Base-by-base conservation (phyloP, 2,329 filamentous ascomycete species). In the Ascochyta clinopodiicola region DNA sequence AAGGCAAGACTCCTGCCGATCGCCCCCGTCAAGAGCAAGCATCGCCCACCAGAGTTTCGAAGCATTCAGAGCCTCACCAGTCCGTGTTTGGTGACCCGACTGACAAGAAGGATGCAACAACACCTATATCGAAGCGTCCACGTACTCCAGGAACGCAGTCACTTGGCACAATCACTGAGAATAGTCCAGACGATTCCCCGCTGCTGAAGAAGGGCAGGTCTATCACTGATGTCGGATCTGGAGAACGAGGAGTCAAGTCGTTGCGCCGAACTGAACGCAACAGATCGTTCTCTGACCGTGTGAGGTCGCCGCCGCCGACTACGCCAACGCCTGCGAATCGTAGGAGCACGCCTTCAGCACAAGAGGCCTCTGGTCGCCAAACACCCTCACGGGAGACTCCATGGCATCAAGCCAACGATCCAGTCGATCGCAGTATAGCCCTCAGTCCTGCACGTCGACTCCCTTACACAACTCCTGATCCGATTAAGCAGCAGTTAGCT, bases 111-210 rank as follows among this genome's bases (percentile, higher is more conserved):
- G 22, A 54, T 9, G 61, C 62, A 36, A 61, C 59, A 42, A 72
- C 72, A 7, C 68, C 74, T 17, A 56, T 61, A 36, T 32, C 61
- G 7, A 70, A 67, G 48, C 65, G 69, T 32, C 40, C 60, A 37
- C 64, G 63, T 50, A 70, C 72, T 21, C 67, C 70, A 15, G 73
- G 68, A 45, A 67, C 58, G 31, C 55, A 59, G 25, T 70, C 72
- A 22, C 79, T 86, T 8, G 78, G 81, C 19, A 77, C 82, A 1
- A 86, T 86, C 60, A 77, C 77, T 29, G 84, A 86, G 67, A 78
- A 77, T 51, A 75, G 72, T 46, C 78, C 80, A 39, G 78, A 79
- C 50, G 74, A 77, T 40, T 75, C 73, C 38, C 64, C 70, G 8
- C 62, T 76, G 29, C 67, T 69, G 57, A 78, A 79, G 66, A 75